A percentile compares a stretch with the other conserved stretches of the same genome.
phyloP scores from a whole-genome alignment of 202 grass and related monocot genomes.

The Panicum virgatum region DNA sequence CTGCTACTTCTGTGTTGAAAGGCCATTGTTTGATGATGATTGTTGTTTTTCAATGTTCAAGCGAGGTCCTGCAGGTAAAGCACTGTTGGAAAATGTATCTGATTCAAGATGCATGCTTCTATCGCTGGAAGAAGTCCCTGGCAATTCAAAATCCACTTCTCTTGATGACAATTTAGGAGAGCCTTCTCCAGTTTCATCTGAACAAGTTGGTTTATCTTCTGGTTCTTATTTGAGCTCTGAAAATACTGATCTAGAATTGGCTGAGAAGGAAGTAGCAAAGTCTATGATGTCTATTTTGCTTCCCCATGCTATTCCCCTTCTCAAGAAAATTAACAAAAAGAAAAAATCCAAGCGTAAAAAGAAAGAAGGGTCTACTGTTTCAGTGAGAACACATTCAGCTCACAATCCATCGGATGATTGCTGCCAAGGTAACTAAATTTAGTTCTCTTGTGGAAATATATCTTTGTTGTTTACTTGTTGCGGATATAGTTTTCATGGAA shows the following conservation, averaged over 20 bases:
- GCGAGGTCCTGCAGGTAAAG: conserved; percentile 25
- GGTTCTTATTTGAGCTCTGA: conserved; percentile 76
- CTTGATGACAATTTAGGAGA: conserved; percentile 46
- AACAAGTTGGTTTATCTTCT: conserved; percentile 52
- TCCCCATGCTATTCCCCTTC: conserved; percentile 82
- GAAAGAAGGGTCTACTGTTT: conserved; percentile 26
- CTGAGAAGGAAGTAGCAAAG: conserved; percentile 64
- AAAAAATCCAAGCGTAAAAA: conserved; percentile 57
- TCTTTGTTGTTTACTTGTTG: not conserved
- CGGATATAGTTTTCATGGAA: conserved; percentile 5
- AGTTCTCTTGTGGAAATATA: conserved; percentile 21
- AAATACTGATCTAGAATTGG: conserved; percentile 60
- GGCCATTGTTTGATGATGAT: not conserved
- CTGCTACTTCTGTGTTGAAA: conserved; percentile 11
- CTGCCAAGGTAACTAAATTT: conserved; percentile 48
- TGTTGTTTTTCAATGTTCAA: conserved; percentile 47
- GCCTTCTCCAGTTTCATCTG: conserved; percentile 57
- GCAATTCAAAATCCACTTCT: conserved; percentile 32
- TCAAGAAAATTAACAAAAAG: conserved; percentile 62
- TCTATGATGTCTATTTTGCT: conserved; percentile 90
- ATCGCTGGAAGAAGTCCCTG: conserved; percentile 32
- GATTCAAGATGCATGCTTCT: conserved; percentile 35
- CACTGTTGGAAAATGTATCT: conserved; percentile 32
- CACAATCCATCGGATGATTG: conserved; percentile 29
- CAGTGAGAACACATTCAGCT: conserved; percentile 19